These are phyloP conservation scores for Tricholoma bakamatsutake DNA, from an alignment of 768 basidiomycete genomes.

Conservation along the genomic window DNA sequence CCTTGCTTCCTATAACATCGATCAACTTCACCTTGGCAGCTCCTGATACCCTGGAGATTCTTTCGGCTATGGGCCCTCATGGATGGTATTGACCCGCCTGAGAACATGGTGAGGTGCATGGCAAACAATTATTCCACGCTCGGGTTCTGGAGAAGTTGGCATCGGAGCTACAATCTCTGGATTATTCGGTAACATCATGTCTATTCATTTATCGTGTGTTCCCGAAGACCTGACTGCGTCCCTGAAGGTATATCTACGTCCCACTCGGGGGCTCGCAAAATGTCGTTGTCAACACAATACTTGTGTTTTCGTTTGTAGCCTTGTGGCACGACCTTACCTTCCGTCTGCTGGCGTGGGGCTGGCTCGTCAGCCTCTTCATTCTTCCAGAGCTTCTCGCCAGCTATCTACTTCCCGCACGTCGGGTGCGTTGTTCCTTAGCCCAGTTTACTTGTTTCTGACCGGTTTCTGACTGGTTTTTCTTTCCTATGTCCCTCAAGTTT, in stretches of 20 bases:
- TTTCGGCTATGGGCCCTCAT: constrained; percentile 91
- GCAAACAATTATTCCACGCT: constrained; percentile 91
- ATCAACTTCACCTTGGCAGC: constrained; percentile 36
- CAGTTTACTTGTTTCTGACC: not conserved
- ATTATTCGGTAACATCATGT: constrained; percentile 58
- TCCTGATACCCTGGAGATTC: constrained; percentile 93
- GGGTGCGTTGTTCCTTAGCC: constrained; percentile 38
- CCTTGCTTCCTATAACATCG: not conserved
- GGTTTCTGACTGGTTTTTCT: too few species aligned
- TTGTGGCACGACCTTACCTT: constrained; percentile 96
- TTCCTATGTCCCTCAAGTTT: constrained; percentile 41
- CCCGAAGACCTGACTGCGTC: not conserved
- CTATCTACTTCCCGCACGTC: constrained; percentile 52
- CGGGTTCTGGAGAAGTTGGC: constrained; percentile 97
- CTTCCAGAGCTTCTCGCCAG: constrained; percentile 73
- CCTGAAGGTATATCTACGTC: constrained; percentile 82
- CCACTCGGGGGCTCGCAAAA: constrained; percentile 74
- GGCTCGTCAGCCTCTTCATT: constrained; percentile 90
- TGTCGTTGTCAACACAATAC: constrained; percentile 52
- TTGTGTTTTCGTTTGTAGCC: constrained; percentile 95
- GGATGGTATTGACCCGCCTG: constrained; percentile 89
- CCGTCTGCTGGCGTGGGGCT: constrained; percentile 89
- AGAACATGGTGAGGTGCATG: constrained; percentile 99
- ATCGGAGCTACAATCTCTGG: constrained; percentile 96
- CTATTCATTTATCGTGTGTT: not conserved